A percentile compares a stretch with the other conserved stretches of the same genome.
phyloP scores from a whole-genome alignment of 2,329 filamentous ascomycete genomes.

The Pyricularia sp. region DNA sequence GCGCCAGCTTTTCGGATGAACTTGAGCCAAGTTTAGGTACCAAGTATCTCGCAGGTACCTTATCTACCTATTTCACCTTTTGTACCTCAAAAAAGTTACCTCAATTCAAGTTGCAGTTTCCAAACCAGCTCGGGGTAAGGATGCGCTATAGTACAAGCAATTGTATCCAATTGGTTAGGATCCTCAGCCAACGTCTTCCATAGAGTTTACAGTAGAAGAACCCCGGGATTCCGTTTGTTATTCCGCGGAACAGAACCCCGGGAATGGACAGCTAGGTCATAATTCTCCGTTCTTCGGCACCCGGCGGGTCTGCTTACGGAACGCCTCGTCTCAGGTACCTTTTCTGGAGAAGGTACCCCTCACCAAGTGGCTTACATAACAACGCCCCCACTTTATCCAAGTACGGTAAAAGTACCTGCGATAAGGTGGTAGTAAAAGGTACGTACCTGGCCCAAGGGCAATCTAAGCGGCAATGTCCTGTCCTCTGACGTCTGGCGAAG shows the following conservation, averaged over 20 bases:
- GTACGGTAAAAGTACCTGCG: neutral
- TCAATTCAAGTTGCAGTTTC: neutral
- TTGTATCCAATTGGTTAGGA: neutral
- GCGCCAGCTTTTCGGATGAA: slow-evolving; percentile 5
- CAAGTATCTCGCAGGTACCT: neutral
- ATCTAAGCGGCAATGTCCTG: neutral
- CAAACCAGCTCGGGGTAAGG: neutral
- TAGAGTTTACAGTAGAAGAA: neutral
- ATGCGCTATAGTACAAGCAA: neutral
- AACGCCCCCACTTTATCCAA: neutral
- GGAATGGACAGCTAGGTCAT: neutral
- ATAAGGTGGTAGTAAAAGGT: too few relatives aligned
- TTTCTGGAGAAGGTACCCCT: neutral
- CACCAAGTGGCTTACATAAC: neutral
- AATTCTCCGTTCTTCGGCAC: neutral
- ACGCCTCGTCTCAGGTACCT: neutral
- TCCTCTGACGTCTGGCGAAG: neutral
- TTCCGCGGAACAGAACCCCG: neutral
- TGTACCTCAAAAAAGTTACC: neutral
- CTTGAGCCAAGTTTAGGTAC: neutral
- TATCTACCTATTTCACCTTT: neutral
- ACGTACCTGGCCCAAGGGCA: neutral
- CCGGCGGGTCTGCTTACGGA: neutral
- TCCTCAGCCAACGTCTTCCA: neutral
- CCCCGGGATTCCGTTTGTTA: neutral